Conservation (phyloP, 2,329 filamentous ascomycete genomes). For the Phyllosticta citribraziliensis region DNA sequence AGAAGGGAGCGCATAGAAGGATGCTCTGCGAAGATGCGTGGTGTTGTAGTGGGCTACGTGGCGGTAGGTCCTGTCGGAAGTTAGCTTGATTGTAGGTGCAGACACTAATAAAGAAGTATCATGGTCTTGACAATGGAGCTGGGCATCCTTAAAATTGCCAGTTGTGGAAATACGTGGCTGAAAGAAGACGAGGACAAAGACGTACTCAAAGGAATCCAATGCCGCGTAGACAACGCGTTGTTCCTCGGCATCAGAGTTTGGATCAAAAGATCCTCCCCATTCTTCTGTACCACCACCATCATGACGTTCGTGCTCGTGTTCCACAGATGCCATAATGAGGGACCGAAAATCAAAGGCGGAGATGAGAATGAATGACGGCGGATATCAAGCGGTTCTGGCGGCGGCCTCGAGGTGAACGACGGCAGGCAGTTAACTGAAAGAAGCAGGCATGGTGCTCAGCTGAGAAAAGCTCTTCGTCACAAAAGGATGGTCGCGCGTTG, state of each 20-base stretch:
- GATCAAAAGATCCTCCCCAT: slow-evolving; percentile 56
- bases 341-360: background rate
- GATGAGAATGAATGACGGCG: background rate
- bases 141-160: background rate
- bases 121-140: background rate
- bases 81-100: background rate
- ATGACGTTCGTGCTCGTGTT: background rate
- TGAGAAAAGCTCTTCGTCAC: background rate
- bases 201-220: slow-evolving; percentile 82
- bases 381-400: background rate
- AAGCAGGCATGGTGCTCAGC: background rate
- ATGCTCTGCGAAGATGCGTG: slow-evolving; percentile 80
- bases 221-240: slow-evolving; percentile 68
- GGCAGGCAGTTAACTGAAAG: background rate
- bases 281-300: slow-evolving; percentile 13
- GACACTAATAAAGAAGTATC: background rate
- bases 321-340: background rate
- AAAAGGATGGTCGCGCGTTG: background rate
- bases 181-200: background rate
- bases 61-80: slow-evolving; percentile 61
- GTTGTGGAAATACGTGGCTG: background rate
- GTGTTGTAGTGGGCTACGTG: slow-evolving; percentile 79
- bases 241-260: slow-evolving; percentile 69
- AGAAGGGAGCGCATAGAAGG: slow-evolving; percentile 83
- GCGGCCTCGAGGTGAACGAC: background rate